Conservation (phyloP, 495 filamentous ascomycete species). For the Neurospora tetraspora region DNA sequence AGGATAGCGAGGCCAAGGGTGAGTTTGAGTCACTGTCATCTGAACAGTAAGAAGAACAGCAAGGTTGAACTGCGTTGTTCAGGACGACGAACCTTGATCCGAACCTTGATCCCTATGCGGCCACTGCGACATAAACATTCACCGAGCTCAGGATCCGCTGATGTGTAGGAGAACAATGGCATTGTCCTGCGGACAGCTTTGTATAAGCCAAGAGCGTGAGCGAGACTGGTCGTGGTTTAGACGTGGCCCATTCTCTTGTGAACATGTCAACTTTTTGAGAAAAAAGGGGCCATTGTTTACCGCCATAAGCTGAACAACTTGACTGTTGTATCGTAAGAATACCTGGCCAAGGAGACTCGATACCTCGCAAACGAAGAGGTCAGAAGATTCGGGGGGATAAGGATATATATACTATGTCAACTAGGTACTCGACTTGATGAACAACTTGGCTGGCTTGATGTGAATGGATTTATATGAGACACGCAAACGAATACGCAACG, state of each 20-base stretch:
- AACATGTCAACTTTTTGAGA: neutral
- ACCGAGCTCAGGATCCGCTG: neutral
- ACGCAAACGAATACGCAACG: neutral
- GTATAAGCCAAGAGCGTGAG: no score
- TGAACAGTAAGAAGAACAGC: neutral
- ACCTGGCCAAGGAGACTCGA: neutral
- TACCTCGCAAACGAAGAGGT: neutral
- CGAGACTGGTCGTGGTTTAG: neutral
- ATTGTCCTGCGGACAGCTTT: neutral
- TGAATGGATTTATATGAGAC: neutral
- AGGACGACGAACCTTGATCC: neutral
- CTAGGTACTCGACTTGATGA: neutral
- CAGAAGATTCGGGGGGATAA: neutral
- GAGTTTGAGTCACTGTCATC: neutral
- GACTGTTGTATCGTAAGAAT: neutral
- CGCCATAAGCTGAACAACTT: neutral
- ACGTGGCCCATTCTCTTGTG: neutral
- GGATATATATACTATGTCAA: neutral
- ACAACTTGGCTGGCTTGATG: neutral
- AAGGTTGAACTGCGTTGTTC: neutral
- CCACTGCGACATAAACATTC: neutral
- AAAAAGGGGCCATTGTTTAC: neutral
- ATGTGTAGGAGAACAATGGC: neutral
- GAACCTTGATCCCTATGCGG: neutral
- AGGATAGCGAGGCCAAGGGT: neutral